A percentile compares a stretch with the other conserved stretches of the same genome.
phyloP scores from a whole-genome alignment of 2,329 filamentous ascomycete genomes.

The Colletotrichum lentis region DNA sequence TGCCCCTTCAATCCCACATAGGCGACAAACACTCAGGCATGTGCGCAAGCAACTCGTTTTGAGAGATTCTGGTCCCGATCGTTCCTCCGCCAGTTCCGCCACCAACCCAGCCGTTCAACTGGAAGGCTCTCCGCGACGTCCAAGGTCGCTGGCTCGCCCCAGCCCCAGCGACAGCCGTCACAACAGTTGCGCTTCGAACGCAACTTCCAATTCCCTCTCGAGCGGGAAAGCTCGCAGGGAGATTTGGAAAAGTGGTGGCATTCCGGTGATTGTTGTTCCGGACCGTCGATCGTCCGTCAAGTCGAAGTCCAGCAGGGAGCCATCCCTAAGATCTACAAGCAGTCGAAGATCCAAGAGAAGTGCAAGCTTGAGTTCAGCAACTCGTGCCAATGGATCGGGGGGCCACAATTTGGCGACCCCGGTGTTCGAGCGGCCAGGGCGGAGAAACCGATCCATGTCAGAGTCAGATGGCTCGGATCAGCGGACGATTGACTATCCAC shows the following conservation, averaged over 20 bases:
- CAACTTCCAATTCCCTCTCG: conserved; percentile 58
- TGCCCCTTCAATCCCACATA: conserved; percentile 52
- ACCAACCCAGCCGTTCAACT: conserved; percentile 50
- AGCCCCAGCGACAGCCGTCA: conserved; percentile 46
- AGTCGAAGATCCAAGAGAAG: conserved; percentile 64
- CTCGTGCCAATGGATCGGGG: conserved; percentile 52
- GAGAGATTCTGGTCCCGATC: conserved; percentile 56
- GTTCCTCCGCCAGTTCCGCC: conserved; percentile 54
- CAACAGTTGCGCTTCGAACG: conserved; percentile 60
- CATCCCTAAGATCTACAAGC: conserved; percentile 68
- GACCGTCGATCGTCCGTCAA: conserved; percentile 64
- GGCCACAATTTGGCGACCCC: conserved; percentile 52
- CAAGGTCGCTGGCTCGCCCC: conserved; percentile 43
- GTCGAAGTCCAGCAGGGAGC: conserved; percentile 59
- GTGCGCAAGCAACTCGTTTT: conserved; percentile 64
- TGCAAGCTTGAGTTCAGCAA: conserved; percentile 60
- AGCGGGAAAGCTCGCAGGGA: conserved; percentile 66
- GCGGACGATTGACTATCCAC: conserved; percentile 68
- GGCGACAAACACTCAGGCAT: conserved; percentile 66
- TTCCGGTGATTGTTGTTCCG: conserved; percentile 70
- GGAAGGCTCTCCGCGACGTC: conserved; percentile 44
- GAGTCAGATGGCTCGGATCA: conserved; percentile 61
- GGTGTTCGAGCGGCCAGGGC: conserved; percentile 53
- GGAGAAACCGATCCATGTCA: conserved; percentile 55
- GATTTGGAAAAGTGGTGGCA: conserved; percentile 65